A percentile compares a stretch with the other conserved stretches of the same genome.
These are phyloP conservation scores for Xylariaceae sp. DNA, from an alignment of 2,329 filamentous ascomycete species.

Conservation along the genomic window DNA sequence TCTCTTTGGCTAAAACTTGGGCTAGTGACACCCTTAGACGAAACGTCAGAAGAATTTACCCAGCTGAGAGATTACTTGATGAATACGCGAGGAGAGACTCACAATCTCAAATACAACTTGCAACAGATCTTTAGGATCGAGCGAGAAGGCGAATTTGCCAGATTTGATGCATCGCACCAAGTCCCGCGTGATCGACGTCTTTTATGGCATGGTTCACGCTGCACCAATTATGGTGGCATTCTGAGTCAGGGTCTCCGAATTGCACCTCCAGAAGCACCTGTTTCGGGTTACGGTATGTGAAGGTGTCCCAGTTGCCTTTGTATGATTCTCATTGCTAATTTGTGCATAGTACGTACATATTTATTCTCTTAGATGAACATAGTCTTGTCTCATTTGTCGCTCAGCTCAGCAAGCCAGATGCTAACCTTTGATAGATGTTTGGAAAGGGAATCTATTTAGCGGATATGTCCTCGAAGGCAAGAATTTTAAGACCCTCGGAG, in stretches of 20 bases:
- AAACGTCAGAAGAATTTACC: constrained; percentile 56
- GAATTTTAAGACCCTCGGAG: neutral
- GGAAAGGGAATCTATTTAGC: constrained; percentile 87
- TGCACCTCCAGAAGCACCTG: constrained; percentile 77
- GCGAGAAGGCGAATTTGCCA: constrained; percentile 64
- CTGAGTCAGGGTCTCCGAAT: constrained; percentile 85
- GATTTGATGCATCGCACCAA: constrained; percentile 57
- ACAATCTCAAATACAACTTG: constrained; percentile 56
- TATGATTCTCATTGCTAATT: constrained; percentile 1
- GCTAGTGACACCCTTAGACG: constrained; percentile 59
- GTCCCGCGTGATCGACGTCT: constrained; percentile 62
- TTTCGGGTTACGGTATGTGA: constrained; percentile 46
- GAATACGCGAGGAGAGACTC: constrained; percentile 63
- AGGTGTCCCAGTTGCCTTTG: neutral
- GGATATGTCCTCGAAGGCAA: constrained; percentile 70
- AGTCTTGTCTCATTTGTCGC: neutral
- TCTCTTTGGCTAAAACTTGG: constrained; percentile 2
- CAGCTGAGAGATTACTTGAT: constrained; percentile 64
- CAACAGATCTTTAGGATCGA: constrained; percentile 80
- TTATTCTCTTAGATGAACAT: neutral
- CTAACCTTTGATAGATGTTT: constrained; percentile 60
- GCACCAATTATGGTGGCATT: constrained; percentile 83
- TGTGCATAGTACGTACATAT: constrained; percentile 9
- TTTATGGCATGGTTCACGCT: constrained; percentile 82
- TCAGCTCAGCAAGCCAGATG: neutral